phyloP scores from a whole-genome alignment of 495 filamentous ascomycete genomes.

The Aspergillus indologenus region DNA sequence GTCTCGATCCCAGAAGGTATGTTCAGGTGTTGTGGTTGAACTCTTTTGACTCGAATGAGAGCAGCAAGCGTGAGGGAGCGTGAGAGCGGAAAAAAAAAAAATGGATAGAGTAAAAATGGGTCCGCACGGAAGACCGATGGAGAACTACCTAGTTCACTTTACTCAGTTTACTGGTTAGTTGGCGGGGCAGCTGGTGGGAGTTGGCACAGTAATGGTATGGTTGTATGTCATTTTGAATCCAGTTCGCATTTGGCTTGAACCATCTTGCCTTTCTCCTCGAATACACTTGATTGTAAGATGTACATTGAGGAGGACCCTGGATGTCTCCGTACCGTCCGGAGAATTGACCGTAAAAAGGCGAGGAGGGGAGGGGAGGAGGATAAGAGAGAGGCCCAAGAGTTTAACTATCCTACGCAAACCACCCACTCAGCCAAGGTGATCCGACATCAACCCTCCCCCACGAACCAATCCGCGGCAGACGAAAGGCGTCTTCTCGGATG shows the following conservation, averaged over 20 bases:
- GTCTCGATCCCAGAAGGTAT: neutral
- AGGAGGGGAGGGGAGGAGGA: neutral
- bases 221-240: no score
- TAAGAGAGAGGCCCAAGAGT: neutral
- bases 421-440: neutral
- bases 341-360: no score
- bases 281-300: no score
- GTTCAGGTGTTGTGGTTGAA: no score
- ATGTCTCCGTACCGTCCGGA: no score
- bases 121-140: conserved; percentile 8
- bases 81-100: conserved; percentile 13
- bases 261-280: no score
- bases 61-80: neutral
- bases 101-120: conserved; percentile 6
- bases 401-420: neutral
- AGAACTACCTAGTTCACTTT: neutral
- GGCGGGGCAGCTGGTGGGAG: neutral
- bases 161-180: neutral
- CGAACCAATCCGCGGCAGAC: neutral
- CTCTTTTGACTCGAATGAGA: neutral
- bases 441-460: neutral
- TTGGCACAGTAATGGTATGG: neutral
- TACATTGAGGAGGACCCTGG: no score
- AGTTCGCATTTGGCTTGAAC: no score
- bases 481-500: no score